Evolutionary conservation across 495 filamentous ascomycete genomes (phyloP).

Genomic region (Annulohypoxylon moriforme): DNA sequence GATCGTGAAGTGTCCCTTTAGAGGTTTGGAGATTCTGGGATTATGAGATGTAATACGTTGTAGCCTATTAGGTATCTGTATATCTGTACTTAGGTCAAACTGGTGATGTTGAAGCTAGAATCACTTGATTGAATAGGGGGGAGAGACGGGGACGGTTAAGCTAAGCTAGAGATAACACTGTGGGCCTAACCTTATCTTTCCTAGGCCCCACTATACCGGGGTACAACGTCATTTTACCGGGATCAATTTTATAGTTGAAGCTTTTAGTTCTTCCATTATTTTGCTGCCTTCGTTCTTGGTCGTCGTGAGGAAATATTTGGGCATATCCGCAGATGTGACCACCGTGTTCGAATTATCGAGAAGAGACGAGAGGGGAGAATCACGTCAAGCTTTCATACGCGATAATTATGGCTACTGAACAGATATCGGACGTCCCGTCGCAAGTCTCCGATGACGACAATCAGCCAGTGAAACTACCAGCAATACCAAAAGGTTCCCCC

Average conservation of each 20-base stretch:
- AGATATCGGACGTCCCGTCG: slow-evolving; percentile 15
- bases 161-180: slow-evolving; percentile 5
- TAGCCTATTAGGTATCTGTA: slow-evolving; percentile 10
- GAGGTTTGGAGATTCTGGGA: not conserved
- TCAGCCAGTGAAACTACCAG: slow-evolving; percentile 57
- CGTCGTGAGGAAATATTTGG: not conserved
- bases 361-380: not conserved
- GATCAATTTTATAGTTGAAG: no score
- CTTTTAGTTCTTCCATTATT: not conserved
- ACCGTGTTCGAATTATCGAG: not conserved
- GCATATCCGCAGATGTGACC: not conserved
- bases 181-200: slow-evolving; percentile 17
- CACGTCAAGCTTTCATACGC: not conserved
- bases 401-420: slow-evolving; percentile 22
- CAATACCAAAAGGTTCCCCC: slow-evolving; percentile 58
- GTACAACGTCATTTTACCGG: slow-evolving; percentile 35
- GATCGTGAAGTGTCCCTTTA: slow-evolving; percentile 20
- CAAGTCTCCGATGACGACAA: slow-evolving; percentile 13
- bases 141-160: slow-evolving; percentile 13
- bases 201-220: not conserved
- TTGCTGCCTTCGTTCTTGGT: not conserved
- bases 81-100: not conserved
- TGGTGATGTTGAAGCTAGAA: slow-evolving; percentile 10
- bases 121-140: slow-evolving; percentile 21
- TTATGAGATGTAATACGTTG: slow-evolving; percentile 6